phyloP scores from a whole-genome alignment of 345 rosid genomes.

The Theobroma cacao region DNA sequence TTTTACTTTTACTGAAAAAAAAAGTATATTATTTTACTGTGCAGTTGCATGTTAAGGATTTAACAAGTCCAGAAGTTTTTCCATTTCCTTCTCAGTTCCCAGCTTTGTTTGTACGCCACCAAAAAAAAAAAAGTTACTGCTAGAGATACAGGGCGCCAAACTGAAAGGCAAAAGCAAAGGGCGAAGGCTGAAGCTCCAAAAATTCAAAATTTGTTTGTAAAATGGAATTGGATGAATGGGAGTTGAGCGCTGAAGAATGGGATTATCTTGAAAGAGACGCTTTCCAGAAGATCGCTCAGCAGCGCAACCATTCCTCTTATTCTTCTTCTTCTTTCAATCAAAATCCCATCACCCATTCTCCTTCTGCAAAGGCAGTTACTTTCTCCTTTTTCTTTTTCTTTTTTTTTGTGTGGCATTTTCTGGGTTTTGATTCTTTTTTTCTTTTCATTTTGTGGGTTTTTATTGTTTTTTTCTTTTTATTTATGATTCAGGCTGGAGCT shows the following conservation, averaged over 20 bases:
- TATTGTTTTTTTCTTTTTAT: not conserved
- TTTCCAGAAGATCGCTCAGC: slow-evolving; percentile 50
- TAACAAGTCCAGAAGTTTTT: no score
- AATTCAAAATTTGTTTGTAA: not conserved
- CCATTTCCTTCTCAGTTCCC: no score
- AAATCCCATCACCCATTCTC: not conserved
- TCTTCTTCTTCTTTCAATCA: slow-evolving; percentile 2
- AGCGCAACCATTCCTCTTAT: slow-evolving; percentile 27
- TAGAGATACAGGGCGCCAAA: not conserved
- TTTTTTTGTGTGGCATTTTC: slow-evolving; percentile 12
- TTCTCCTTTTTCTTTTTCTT: slow-evolving; percentile 15
- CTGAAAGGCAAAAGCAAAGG: not conserved
- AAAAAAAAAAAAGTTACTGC: no score
- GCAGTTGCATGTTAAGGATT: no score
- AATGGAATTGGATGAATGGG: slow-evolving; percentile 72
- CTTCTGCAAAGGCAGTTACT: not conserved
- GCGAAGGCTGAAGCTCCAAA: not conserved
- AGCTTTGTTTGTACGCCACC: no score
- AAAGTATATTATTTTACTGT: no score
- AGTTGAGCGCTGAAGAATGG: slow-evolving; percentile 66
- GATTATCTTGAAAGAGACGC: slow-evolving; percentile 81
- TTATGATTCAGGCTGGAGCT: slow-evolving; percentile 36
- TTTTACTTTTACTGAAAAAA: no score
- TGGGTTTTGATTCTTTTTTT: not conserved
- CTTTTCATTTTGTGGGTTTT: slow-evolving; percentile 2